phyloP scores from a whole-genome alignment of 352 stramenopile species.

The Pythium sukuiense region DNA sequence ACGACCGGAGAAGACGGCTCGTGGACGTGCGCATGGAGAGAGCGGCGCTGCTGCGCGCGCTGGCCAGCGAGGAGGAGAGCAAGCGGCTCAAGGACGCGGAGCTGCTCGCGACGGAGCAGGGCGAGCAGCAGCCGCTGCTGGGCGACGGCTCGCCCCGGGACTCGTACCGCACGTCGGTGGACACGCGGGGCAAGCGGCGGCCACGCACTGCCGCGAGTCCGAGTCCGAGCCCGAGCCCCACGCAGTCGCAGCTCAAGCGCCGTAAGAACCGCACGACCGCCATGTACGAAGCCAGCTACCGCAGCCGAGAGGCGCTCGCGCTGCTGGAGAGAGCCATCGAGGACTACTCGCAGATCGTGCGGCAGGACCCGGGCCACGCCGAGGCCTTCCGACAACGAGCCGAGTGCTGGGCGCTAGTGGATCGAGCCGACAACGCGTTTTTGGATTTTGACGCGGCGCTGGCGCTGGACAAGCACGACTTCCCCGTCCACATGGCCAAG shows the following conservation, averaged over 20 bases:
- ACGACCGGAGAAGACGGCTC: slow-evolving; percentile 21
- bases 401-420: slow-evolving; percentile 47
- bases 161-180: slow-evolving; percentile 14
- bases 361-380: slow-evolving; percentile 41
- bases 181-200: slow-evolving; percentile 2
- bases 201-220: neutral
- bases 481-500: slow-evolving; percentile 57
- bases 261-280: slow-evolving; percentile 8
- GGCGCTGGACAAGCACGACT: slow-evolving; percentile 50
- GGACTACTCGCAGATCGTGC: slow-evolving; percentile 59
- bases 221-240: neutral
- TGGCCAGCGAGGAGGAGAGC: slow-evolving; percentile 54
- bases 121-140: slow-evolving; percentile 30
- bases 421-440: slow-evolving; percentile 52
- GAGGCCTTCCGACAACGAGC: slow-evolving; percentile 50
- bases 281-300: slow-evolving; percentile 28
- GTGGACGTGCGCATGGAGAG: slow-evolving; percentile 63
- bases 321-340: slow-evolving; percentile 59
- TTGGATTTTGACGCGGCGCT: slow-evolving; percentile 51
- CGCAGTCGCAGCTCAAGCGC: slow-evolving; percentile 6
- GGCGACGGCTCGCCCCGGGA: neutral
- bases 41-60: slow-evolving; percentile 49
- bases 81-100: slow-evolving; percentile 46
- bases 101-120: slow-evolving; percentile 49
- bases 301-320: slow-evolving; percentile 27